A percentile compares a stretch with the other conserved stretches of the same genome.
phyloP scores from a whole-genome alignment of 495 filamentous ascomycete genomes.

The Clohesyomyces aquaticus region DNA sequence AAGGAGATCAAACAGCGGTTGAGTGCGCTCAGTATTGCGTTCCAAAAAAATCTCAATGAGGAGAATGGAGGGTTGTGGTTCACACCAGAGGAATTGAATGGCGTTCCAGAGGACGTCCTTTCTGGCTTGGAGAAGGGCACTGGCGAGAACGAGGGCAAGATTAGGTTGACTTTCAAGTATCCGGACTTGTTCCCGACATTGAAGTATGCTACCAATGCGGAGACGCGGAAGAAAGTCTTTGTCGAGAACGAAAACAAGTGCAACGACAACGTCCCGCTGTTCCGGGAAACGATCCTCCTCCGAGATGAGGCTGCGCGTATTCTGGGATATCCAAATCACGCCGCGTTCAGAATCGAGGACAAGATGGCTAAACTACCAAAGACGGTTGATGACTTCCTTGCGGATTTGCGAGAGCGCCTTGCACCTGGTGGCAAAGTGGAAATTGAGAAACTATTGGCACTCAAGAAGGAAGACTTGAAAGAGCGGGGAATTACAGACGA shows the following conservation, averaged over 20 bases:
- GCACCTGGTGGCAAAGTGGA: conserved; percentile 79
- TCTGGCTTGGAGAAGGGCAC: conserved; percentile 50
- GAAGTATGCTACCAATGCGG: conserved; percentile 63
- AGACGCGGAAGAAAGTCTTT: conserved; percentile 61
- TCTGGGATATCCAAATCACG: conserved; percentile 90
- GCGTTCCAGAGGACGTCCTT: conserved; percentile 66
- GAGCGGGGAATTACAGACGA: conserved; percentile 56
- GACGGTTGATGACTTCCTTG: conserved; percentile 82
- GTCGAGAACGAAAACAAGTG: conserved; percentile 77
- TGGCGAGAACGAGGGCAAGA: conserved; percentile 61
- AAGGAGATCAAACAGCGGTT: conserved; percentile 75
- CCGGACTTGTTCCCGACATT: conserved; percentile 68
- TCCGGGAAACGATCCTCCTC: conserved; percentile 82
- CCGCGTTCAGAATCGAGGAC: conserved; percentile 86
- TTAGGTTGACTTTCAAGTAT: conserved; percentile 71
- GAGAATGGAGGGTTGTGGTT: conserved; percentile 71
- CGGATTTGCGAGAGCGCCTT: conserved; percentile 74
- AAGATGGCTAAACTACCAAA: conserved; percentile 96
- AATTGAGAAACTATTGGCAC: conserved; percentile 66
- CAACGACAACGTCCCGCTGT: conserved; percentile 82
- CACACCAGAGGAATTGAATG: conserved; percentile 62
- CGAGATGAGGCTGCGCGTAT: conserved; percentile 92
- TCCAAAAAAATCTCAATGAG: conserved; percentile 72
- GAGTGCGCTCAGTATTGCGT: conserved; percentile 66
- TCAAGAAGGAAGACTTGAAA: conserved; percentile 80